phyloP scores from a whole-genome alignment of 768 basidiomycete genomes.

The Obba rivulosa region DNA sequence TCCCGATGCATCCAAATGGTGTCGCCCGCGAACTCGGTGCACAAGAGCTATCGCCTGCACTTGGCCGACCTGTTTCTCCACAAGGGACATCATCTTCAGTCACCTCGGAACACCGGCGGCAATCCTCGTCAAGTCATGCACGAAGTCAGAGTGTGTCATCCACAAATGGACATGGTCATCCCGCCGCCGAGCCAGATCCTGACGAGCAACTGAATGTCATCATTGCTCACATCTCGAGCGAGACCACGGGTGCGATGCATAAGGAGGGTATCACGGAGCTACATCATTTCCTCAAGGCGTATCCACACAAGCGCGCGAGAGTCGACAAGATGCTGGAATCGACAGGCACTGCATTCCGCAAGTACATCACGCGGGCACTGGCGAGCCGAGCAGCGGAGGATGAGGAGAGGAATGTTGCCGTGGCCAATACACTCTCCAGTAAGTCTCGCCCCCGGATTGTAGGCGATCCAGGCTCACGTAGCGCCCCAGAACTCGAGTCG shows the following conservation, averaged over 20 bases:
- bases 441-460: slow-evolving; percentile 22
- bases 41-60: slow-evolving; percentile 51
- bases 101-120: slow-evolving; percentile 36
- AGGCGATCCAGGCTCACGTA: neutral
- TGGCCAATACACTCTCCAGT: slow-evolving; percentile 84
- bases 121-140: slow-evolving; percentile 55
- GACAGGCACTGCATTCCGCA: slow-evolving; percentile 85
- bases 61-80: slow-evolving; percentile 70
- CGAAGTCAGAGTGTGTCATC: slow-evolving; percentile 70
- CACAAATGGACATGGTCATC: slow-evolving; percentile 44
- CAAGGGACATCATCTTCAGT: slow-evolving; percentile 52
- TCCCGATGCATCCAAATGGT: slow-evolving; percentile 19
- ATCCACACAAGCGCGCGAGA: slow-evolving; percentile 76
- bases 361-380: slow-evolving; percentile 84
- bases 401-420: slow-evolving; percentile 70
- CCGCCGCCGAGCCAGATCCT: slow-evolving; percentile 80
- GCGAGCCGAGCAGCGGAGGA: slow-evolving; percentile 88
- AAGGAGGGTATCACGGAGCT: slow-evolving; percentile 94
- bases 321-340: slow-evolving; percentile 88
- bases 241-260: slow-evolving; percentile 83
- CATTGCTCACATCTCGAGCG: slow-evolving; percentile 82
- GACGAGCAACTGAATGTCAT: slow-evolving; percentile 79
- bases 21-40: slow-evolving; percentile 31
- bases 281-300: slow-evolving; percentile 87
- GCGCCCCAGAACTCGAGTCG: slow-evolving; percentile 54